These are phyloP conservation scores for Vanderwaltozyma yarrowii DNA, from an alignment of 805 yeast species.

Conservation along the genomic window DNA sequence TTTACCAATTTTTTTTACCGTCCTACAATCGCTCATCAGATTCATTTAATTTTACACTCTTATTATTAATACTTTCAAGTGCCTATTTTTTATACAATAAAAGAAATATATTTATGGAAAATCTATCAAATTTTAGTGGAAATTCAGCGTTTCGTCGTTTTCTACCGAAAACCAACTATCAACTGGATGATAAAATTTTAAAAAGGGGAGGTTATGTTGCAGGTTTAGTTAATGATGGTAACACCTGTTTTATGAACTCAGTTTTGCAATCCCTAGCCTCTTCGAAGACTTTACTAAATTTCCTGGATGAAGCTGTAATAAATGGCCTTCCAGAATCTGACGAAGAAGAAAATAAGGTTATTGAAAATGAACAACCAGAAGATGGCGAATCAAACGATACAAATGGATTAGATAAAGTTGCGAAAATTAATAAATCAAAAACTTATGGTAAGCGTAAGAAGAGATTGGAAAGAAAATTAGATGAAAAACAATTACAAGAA, in stretches of 20 bases:
- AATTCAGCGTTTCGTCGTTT: conserved; percentile 2
- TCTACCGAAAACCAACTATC: not conserved
- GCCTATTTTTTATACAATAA: conserved; percentile 7
- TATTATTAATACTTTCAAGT: conserved; percentile 3
- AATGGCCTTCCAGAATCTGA: conserved; percentile 4
- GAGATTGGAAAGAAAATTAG: conserved; percentile 11
- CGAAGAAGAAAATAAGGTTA: conserved; percentile 11
- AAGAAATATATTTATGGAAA: conserved; percentile 6
- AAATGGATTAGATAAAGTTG: conserved; percentile 8
- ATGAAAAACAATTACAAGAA: conserved; percentile 11
- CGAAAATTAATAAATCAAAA: conserved; percentile 4
- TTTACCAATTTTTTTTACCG: not conserved
- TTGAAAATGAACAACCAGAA: conserved; percentile 17
- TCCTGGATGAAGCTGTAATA: conserved; percentile 38
- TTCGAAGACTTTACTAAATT: conserved; percentile 47
- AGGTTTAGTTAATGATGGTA: conserved; percentile 83
- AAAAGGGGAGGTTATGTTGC: conserved; percentile 67
- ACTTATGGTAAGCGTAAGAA: conserved; percentile 15
- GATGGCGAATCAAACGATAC: conserved; percentile 12
- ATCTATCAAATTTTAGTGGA: conserved; percentile 7
- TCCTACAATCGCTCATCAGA: not conserved
- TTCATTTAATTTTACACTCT: not conserved
- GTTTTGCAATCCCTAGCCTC: conserved; percentile 79
- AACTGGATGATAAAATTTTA: conserved; percentile 29
- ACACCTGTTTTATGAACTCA: conserved; percentile 90